Evolutionary conservation across 805 yeast genomes (phyloP).

Genomic region (Candida nitratophila): DNA sequence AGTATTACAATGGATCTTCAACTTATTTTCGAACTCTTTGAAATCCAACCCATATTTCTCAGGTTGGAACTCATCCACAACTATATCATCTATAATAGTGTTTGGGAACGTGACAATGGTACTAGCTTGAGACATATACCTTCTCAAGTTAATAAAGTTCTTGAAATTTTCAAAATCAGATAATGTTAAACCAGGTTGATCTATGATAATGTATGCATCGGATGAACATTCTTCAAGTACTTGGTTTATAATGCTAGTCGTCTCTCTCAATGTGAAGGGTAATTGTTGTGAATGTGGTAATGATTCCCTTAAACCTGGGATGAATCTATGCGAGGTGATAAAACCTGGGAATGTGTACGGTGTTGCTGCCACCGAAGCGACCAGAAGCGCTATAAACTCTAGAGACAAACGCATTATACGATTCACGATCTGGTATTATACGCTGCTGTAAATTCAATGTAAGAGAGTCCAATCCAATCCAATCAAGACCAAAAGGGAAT

Average conservation of each 20-base stretch:
- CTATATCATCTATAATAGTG: slow-evolving; percentile 27
- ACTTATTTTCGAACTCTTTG: slow-evolving; percentile 32
- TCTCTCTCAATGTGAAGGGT: slow-evolving; percentile 22
- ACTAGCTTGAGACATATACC: slow-evolving; percentile 49
- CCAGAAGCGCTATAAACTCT: no score
- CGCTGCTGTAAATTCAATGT: no score
- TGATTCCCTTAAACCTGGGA: slow-evolving; percentile 23
- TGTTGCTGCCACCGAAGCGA: background rate
- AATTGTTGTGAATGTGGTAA: slow-evolving; percentile 23
- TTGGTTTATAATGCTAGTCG: slow-evolving; percentile 11
- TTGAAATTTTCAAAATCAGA: slow-evolving; percentile 37
- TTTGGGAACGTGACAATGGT: slow-evolving; percentile 55
- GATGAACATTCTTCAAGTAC: slow-evolving; percentile 36
- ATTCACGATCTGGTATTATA: no score
- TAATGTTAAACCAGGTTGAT: slow-evolving; percentile 44
- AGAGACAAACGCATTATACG: no score
- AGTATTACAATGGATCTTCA: slow-evolving; percentile 47
- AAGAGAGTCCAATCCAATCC: no score
- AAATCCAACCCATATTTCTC: no score
- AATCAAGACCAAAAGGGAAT: no score
- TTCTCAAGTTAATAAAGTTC: slow-evolving; percentile 41
- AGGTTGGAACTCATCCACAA: background rate
- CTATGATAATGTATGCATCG: slow-evolving; percentile 49
- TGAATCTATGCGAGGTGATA: slow-evolving; percentile 17
- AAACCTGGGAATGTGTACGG: slow-evolving; percentile 18